Evolutionary conservation across 768 basidiomycete genomes (phyloP), one percentile per base, ranked within the genome.

Genomic region (Candolleomyces aberdarensis): DNA sequence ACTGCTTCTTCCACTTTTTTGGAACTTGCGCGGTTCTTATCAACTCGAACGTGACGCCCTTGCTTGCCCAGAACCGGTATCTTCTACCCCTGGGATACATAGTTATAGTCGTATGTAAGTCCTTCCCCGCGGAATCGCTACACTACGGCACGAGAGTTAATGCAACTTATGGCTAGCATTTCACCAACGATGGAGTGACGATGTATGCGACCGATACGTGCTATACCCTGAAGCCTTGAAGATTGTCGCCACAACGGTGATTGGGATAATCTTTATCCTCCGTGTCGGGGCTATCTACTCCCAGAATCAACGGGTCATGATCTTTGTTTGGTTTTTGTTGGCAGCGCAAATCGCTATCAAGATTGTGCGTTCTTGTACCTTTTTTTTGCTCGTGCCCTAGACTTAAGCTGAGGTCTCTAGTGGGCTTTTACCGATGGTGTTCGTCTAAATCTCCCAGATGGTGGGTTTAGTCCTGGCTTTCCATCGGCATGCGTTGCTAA

Each of bases 351-450:
- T 76, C 8, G 71, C 44, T 10, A 52, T 75, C 9, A 77, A 76
- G 61, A 75, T 75, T 40, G 76, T 77, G 57, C 20, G 71, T 66
- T 10, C 14, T 32, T 14, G 29, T n/a, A 15, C 26, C 26, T 26
- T 26, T 26, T 26, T 26, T 3, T 26, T 26, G 26, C 26, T 26
- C 3, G 26, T 26, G 26, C 26, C 26, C 26, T 26, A 26, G 26
- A 26, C 26, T 2, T 26, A 26, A 26, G 26, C 26, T 26, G 26
- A 26, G 26, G 26, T 26, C 26, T 22, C 3, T 39, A 76, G 75
- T 76, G 74, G 73, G 72, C 75, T 20, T 76, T 76, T 43, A 75
- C 72, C 0, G 72, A 72, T 64, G 75, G 75, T 10, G 71, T 67
- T 3, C 70, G 68, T 32, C 60, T 76, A 13, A 53, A 62, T 8